Evolutionary conservation across 495 filamentous ascomycete species (phyloP).

Genomic region (Hypoxylon crocopeplum): DNA sequence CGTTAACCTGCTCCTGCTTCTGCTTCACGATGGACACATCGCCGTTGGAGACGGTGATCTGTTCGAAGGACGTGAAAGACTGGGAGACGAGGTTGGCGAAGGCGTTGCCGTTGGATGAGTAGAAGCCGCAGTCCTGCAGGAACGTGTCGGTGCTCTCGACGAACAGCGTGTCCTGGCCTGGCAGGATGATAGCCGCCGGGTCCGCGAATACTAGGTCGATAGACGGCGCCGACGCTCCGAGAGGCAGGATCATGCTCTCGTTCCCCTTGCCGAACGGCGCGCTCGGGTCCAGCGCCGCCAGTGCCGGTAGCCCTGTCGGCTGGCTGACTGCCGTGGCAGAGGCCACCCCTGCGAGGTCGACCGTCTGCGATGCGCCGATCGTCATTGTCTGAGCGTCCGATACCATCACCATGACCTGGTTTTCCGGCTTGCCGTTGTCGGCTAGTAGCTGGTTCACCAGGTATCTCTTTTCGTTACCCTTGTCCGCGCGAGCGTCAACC

Average conservation of each 20-base stretch:
- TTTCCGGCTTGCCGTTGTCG: slow-evolving; percentile 45
- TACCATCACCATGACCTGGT: slow-evolving; percentile 43
- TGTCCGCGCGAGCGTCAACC: slow-evolving; percentile 40
- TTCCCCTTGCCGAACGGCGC: slow-evolving; percentile 40
- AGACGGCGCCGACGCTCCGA: slow-evolving; percentile 33
- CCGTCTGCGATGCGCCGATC: slow-evolving; percentile 36
- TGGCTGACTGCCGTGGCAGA: slow-evolving; percentile 17
- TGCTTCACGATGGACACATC: slow-evolving; percentile 28
- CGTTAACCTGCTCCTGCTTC: slow-evolving; percentile 14
- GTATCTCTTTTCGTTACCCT: slow-evolving; percentile 40
- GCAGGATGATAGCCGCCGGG: slow-evolving; percentile 46
- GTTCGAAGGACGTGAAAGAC: slow-evolving; percentile 26
- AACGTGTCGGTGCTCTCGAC: slow-evolving; percentile 40
- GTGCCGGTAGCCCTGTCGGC: slow-evolving; percentile 20
- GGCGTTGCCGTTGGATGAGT: slow-evolving; percentile 26
- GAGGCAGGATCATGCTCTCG: slow-evolving; percentile 41
- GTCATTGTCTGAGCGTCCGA: slow-evolving; percentile 44
- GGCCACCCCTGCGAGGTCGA: slow-evolving; percentile 25
- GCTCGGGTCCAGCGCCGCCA: slow-evolving; percentile 23
- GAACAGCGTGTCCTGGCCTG: slow-evolving; percentile 35
- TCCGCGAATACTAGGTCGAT: slow-evolving; percentile 43
- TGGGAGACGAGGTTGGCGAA: slow-evolving; percentile 29
- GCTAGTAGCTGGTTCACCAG: slow-evolving; percentile 42
- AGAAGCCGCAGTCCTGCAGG: slow-evolving; percentile 42
- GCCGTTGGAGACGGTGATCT: slow-evolving; percentile 22